Evolutionary conservation across 1,284 basidiomycete species (phyloP).

Genomic region (Cutaneotrichosporon sp.): DNA sequence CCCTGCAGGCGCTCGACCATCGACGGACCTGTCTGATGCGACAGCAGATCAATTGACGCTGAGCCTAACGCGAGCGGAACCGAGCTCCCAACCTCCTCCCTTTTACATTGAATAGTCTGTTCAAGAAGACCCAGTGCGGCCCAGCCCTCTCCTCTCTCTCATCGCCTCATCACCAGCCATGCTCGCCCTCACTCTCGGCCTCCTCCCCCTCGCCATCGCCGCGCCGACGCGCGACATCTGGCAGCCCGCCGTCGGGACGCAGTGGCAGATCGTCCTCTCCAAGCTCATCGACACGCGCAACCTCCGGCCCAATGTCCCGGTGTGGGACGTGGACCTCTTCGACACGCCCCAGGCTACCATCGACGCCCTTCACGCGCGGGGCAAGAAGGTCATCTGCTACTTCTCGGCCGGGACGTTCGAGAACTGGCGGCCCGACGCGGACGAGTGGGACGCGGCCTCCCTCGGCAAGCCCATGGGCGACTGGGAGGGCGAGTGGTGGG

Average conservation of each 20-base stretch:
- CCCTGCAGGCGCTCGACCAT: too few species aligned
- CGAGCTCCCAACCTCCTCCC: too few species aligned
- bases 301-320: constrained; percentile 7
- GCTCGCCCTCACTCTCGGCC: too few species aligned
- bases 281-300: background rate
- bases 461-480: constrained; percentile 10
- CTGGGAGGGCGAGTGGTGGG: constrained; percentile 18
- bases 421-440: constrained; percentile 16
- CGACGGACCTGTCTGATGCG: too few species aligned
- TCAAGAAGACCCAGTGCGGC: too few species aligned
- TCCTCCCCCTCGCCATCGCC: too few species aligned
- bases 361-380: constrained; percentile 21
- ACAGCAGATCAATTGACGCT: too few species aligned
- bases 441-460: background rate
- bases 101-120: too few species aligned
- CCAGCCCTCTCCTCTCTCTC: too few species aligned
- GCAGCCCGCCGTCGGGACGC: background rate
- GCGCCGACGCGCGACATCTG: background rate
- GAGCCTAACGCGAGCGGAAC: too few species aligned
- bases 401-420: constrained; percentile 49
- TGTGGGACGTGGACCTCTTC: constrained; percentile 19
- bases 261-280: constrained; percentile 17
- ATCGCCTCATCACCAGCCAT: too few species aligned
- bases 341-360: constrained; percentile 7
- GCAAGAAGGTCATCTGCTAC: constrained; percentile 51